phyloP scores from a whole-genome alignment of 345 rosid species.

The Pistacia atlantica region DNA sequence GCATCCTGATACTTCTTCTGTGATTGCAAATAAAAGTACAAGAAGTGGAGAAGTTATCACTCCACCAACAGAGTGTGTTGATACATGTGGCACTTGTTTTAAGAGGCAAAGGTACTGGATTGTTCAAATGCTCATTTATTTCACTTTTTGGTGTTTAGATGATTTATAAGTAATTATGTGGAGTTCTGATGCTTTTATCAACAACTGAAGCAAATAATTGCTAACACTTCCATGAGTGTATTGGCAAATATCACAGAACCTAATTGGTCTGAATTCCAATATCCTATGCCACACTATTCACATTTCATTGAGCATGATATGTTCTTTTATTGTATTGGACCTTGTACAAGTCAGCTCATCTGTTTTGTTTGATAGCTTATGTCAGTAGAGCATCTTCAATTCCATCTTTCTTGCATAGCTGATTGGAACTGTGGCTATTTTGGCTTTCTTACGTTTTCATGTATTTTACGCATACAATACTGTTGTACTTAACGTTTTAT shows the following conservation, averaged over 20 bases:
- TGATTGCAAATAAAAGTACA: constrained; percentile 31
- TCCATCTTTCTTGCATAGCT: not conserved
- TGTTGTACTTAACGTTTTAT: not conserved
- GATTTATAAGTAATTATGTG: not conserved
- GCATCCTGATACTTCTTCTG: constrained; percentile 38
- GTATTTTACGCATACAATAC: not conserved
- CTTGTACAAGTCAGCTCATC: not conserved
- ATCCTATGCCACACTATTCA: not conserved
- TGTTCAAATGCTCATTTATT: constrained; percentile 5
- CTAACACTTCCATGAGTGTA: not conserved
- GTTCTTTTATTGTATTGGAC: not conserved
- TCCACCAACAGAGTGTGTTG: constrained; percentile 30
- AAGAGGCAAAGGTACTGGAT: constrained; percentile 57
- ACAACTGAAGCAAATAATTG: not conserved
- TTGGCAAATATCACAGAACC: not conserved
- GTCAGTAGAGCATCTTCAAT: not conserved
- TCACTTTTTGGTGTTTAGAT: constrained; percentile 19
- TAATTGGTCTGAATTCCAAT: not conserved
- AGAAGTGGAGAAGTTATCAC: constrained; percentile 22
- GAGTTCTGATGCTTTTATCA: constrained; percentile 1
- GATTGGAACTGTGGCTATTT: not conserved
- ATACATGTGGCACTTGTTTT: constrained; percentile 34
- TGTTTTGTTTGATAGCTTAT: not conserved
- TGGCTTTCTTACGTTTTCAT: not conserved
- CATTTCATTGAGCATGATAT: not conserved